A percentile compares a stretch with the other conserved stretches of the same genome.
Conservation (phyloP, 192 early-diverging fungal species). For the Umbelopsis vinacea region DNA sequence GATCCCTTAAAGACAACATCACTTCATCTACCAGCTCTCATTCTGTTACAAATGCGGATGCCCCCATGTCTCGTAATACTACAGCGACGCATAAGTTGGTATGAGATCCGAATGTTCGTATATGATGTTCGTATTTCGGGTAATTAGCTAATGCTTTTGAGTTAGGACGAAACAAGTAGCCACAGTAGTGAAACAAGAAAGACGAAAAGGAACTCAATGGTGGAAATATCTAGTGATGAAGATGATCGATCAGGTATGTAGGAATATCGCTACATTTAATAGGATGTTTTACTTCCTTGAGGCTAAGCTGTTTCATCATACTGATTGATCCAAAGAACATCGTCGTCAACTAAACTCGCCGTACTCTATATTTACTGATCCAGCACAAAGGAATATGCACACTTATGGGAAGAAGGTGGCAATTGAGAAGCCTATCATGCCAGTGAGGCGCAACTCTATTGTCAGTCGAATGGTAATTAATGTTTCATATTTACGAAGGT, state of each 20-base stretch:
- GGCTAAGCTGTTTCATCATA: no score
- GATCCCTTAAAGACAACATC: not conserved
- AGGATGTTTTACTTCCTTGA: no score
- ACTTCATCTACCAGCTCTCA: not conserved
- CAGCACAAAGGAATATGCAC: not conserved
- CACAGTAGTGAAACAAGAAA: not conserved
- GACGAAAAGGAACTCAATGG: constrained; percentile 17
- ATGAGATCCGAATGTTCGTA: no score
- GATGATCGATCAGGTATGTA: not conserved
- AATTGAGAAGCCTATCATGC: not conserved
- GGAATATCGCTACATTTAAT: no score
- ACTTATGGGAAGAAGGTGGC: not conserved
- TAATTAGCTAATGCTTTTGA: not conserved
- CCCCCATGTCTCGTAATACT: no score
- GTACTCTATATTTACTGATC: not conserved
- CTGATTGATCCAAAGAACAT: not conserved
- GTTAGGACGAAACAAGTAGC: not conserved
- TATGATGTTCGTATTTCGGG: not conserved
- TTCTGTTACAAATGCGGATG: not conserved
- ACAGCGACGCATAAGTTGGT: no score
- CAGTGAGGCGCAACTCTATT: not conserved
- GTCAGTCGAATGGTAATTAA: not conserved
- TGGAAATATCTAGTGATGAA: constrained; percentile 17
- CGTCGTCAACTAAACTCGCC: not conserved
- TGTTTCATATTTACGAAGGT: not conserved